Evolutionary conservation across 495 filamentous ascomycete species (phyloP).

Genomic region (Lentithecium fluviatile): DNA sequence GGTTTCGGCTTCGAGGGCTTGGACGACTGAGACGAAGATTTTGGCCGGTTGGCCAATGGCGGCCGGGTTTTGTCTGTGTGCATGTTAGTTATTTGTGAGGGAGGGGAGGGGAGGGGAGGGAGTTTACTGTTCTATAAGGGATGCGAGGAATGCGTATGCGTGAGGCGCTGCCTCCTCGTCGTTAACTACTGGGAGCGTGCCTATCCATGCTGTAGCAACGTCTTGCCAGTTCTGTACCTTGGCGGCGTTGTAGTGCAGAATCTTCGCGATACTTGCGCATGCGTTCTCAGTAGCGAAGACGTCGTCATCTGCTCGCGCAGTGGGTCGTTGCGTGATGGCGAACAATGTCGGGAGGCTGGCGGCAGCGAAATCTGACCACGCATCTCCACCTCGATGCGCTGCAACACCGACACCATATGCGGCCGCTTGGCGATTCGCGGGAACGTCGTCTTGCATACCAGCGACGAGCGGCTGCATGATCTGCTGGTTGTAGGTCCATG

Average conservation of each 20-base stretch:
- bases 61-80: constrained; percentile 76
- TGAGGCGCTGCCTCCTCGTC: constrained; percentile 98
- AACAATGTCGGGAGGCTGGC: constrained; percentile 79
- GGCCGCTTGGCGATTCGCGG: constrained; percentile 94
- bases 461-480: constrained; percentile 82
- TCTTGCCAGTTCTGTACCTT: constrained; percentile 72
- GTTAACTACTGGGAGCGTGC: constrained; percentile 85
- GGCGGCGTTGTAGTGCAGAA: constrained; percentile 79
- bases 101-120: not conserved
- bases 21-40: constrained; percentile 76
- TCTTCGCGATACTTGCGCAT: constrained; percentile 93
- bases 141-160: constrained; percentile 86
- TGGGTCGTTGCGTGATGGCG: constrained; percentile 71
- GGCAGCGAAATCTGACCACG: constrained; percentile 80
- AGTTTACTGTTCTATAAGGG: constrained; percentile 92
- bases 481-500: constrained; percentile 75
- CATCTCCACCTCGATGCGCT: constrained; percentile 82
- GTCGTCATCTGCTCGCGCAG: constrained; percentile 86
- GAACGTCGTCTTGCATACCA: constrained; percentile 78
- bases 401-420: constrained; percentile 95
- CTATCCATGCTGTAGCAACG: constrained; percentile 76
- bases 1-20: constrained; percentile 87
- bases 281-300: constrained; percentile 98
- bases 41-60: constrained; percentile 70
- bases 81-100: constrained; percentile 9